Conservation (phyloP, 2,329 filamentous ascomycete genomes). For the Macroventuria anomochaeta region DNA sequence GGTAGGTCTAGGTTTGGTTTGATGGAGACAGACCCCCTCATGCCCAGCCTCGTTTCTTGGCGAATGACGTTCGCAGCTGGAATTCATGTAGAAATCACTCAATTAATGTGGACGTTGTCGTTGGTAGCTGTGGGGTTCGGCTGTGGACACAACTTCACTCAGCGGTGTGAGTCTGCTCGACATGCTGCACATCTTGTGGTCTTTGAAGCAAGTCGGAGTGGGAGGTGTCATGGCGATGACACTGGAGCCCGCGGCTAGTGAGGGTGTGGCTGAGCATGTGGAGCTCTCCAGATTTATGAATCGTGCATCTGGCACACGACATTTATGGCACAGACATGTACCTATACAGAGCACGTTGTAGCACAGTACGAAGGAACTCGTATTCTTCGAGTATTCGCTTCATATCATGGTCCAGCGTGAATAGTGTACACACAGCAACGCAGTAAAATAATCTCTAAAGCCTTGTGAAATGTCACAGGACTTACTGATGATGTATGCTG, state of each 20-base stretch:
- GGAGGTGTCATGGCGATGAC: conserved; percentile 9
- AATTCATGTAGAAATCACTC: neutral
- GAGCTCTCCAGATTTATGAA: conserved; percentile 14
- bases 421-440: no score
- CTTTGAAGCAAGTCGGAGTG: neutral
- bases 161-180: no score
- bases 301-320: neutral
- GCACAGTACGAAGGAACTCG: no score
- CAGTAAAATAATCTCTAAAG: no score
- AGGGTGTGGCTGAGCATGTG: conserved; percentile 32
- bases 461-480: no score
- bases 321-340: no score
- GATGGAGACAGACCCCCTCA: conserved; percentile 24
- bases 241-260: conserved; percentile 7
- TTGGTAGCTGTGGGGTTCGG: neutral
- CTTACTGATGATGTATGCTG: no score
- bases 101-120: no score
- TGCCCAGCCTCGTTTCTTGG: conserved; percentile 13
- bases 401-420: no score
- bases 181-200: neutral
- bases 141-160: no score
- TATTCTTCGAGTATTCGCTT: no score
- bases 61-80: conserved; percentile 11
- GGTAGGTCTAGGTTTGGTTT: conserved; percentile 25
- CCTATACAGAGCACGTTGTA: no score